These are phyloP conservation scores for Fusarium pseudoanthophilum DNA, from an alignment of 2,329 filamentous ascomycete genomes.

Conservation along the genomic window DNA sequence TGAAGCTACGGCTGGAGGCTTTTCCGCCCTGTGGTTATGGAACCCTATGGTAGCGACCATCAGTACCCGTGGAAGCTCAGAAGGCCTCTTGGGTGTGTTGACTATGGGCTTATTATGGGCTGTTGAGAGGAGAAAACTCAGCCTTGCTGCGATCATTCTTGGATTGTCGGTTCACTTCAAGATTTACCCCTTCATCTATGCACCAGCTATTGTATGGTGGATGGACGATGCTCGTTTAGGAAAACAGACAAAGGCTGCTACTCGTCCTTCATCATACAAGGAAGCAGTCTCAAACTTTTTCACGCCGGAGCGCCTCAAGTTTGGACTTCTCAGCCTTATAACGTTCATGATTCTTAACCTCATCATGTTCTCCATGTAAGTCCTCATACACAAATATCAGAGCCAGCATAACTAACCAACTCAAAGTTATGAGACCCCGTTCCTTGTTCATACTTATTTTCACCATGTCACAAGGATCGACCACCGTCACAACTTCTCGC, in stretches of 20 bases:
- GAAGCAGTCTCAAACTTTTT: conserved; percentile 55
- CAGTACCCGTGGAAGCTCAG: conserved; percentile 92
- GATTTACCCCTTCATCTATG: conserved; percentile 98
- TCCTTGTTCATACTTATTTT: conserved; percentile 89
- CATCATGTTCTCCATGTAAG: conserved; percentile 80
- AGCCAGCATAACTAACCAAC: not conserved
- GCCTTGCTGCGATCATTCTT: conserved; percentile 77
- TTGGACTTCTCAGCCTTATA: conserved; percentile 72
- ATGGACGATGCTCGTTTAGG: conserved; percentile 68
- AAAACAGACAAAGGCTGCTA: conserved; percentile 3
- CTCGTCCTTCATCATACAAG: conserved; percentile 31
- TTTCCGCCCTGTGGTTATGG: conserved; percentile 88
- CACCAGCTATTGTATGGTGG: conserved; percentile 82
- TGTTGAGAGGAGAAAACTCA: conserved; percentile 69
- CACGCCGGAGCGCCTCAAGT: conserved; percentile 64
- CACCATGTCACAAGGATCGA: conserved; percentile 94
- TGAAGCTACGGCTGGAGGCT: conserved; percentile 71
- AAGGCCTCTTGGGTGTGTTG: conserved; percentile 87
- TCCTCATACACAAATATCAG: conserved; percentile 13
- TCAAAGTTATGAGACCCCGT: conserved; percentile 77
- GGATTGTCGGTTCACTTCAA: conserved; percentile 95
- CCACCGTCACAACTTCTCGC: conserved; percentile 97
- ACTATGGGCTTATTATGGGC: conserved; percentile 88
- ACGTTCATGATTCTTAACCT: conserved; percentile 81
- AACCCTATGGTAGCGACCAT: conserved; percentile 99